Conservation (phyloP, 805 yeast genomes). For the Scheffersomyces lignosus region DNA sequence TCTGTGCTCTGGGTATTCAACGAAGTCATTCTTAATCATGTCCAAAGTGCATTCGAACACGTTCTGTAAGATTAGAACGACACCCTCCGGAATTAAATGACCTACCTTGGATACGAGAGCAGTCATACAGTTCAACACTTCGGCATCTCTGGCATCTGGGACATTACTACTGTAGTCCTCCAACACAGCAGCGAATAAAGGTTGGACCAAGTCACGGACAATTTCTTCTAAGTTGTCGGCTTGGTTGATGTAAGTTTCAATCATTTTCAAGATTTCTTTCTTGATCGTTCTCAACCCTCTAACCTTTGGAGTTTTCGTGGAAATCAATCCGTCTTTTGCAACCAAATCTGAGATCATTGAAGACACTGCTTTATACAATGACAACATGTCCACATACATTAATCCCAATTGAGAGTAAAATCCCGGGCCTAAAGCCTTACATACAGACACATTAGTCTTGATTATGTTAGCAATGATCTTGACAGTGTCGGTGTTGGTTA, state of each 20-base stretch:
- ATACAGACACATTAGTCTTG: slow-evolving; percentile 93
- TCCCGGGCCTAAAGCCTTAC: slow-evolving; percentile 91
- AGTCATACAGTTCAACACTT: slow-evolving; percentile 92
- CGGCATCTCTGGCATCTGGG: slow-evolving; percentile 97
- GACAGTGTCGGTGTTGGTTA: slow-evolving; percentile 79
- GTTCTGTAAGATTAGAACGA: slow-evolving; percentile 80
- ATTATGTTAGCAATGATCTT: slow-evolving; percentile 91
- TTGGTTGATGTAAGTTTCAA: slow-evolving; percentile 84
- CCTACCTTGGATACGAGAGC: slow-evolving; percentile 89
- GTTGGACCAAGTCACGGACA: slow-evolving; percentile 78
- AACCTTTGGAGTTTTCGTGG: slow-evolving; percentile 93
- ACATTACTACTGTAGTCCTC: slow-evolving; percentile 87
- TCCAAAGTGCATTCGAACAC: slow-evolving; percentile 93
- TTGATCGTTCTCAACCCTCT: slow-evolving; percentile 95
- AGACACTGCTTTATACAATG: slow-evolving; percentile 85
- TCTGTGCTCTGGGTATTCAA: slow-evolving; percentile 97
- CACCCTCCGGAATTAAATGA: slow-evolving; percentile 82
- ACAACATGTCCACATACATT: slow-evolving; percentile 86
- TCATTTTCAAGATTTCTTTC: slow-evolving; percentile 85
- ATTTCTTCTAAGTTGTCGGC: slow-evolving; percentile 86
- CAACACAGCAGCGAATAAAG: slow-evolving; percentile 78
- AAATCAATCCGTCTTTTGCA: slow-evolving; percentile 77
- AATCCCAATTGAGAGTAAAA: slow-evolving; percentile 84
- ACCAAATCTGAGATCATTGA: slow-evolving; percentile 80
- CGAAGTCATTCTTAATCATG: slow-evolving; percentile 93